These are phyloP conservation scores for Arthrobotrys sinensis DNA, from an alignment of 2,329 filamentous ascomycete species.

Conservation along the genomic window DNA sequence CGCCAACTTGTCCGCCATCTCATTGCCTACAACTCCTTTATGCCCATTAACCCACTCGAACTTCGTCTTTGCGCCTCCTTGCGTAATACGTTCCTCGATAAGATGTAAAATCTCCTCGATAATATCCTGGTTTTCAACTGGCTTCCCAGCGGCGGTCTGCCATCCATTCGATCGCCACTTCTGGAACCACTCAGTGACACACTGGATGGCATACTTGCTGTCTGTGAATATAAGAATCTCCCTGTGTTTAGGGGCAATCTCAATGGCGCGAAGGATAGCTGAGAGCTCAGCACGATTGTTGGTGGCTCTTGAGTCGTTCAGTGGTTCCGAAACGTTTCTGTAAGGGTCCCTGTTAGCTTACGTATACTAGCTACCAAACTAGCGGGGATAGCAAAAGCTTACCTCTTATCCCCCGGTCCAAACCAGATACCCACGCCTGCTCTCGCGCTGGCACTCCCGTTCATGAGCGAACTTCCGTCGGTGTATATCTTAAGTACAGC, in stretches of 20 bases:
- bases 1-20: constrained; percentile 59
- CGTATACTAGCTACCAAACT: neutral
- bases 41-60: constrained; percentile 96
- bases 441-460: constrained; percentile 73
- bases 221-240: constrained; percentile 87
- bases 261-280: constrained; percentile 85
- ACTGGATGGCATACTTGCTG: constrained; percentile 91
- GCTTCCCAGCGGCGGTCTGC: constrained; percentile 79
- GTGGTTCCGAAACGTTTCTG: constrained; percentile 80
- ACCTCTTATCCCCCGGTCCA: constrained; percentile 73
- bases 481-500: constrained; percentile 73
- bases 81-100: constrained; percentile 77
- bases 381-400: constrained; percentile 36
- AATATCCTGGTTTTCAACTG: constrained; percentile 89
- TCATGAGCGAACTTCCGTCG: constrained; percentile 75
- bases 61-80: constrained; percentile 74
- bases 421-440: constrained; percentile 78
- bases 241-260: constrained; percentile 78
- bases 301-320: constrained; percentile 82
- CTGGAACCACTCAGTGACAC: constrained; percentile 84
- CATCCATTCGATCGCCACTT: constrained; percentile 84
- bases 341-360: neutral
- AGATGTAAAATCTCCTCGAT: constrained; percentile 79
- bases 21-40: constrained; percentile 67
- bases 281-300: constrained; percentile 97